These are phyloP conservation scores for Hymenoscyphus infarciens DNA, from an alignment of 2,329 filamentous ascomycete species.

Conservation along the genomic window DNA sequence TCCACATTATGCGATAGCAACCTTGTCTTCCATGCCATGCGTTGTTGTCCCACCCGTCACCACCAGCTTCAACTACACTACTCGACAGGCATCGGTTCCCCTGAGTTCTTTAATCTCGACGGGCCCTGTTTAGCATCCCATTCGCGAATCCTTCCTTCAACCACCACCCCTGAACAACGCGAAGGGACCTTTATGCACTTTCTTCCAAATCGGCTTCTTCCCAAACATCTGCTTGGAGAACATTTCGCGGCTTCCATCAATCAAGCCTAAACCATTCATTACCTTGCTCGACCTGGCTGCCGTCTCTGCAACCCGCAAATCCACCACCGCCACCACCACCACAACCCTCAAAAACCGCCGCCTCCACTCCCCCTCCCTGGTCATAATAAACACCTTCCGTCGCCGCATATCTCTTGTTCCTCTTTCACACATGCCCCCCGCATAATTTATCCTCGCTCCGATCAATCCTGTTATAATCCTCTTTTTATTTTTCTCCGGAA, in stretches of 20 bases:
- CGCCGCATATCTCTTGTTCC: slow-evolving; percentile 10
- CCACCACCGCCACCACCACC: slow-evolving; percentile 2
- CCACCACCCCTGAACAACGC: slow-evolving; percentile 10
- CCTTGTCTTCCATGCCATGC: slow-evolving; percentile 36
- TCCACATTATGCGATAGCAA: slow-evolving; percentile 20
- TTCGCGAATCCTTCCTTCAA: slow-evolving; percentile 24
- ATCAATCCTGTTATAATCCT: slow-evolving; percentile 26
- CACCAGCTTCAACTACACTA: slow-evolving; percentile 1
- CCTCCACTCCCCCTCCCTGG: slow-evolving; percentile 11
- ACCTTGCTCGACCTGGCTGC: not conserved
- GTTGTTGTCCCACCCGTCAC: slow-evolving; percentile 22
- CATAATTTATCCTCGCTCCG: slow-evolving; percentile 32
- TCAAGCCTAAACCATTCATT: not conserved
- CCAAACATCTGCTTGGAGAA: slow-evolving; percentile 1
- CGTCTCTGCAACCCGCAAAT: not conserved
- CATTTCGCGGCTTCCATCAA: not conserved
- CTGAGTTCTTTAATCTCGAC: slow-evolving; percentile 19
- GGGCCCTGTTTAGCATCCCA: slow-evolving; percentile 13
- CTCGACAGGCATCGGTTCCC: slow-evolving; percentile 5
- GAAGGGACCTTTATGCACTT: not conserved
- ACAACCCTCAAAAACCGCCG: not conserved
- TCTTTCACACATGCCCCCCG: slow-evolving; percentile 10
- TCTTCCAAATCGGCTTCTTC: slow-evolving; percentile 4
- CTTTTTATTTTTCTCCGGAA: slow-evolving; percentile 28
- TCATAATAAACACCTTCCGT: slow-evolving; percentile 10